Base-by-base conservation (phyloP, 495 filamentous ascomycete genomes). In the Podospora didyma region DNA sequence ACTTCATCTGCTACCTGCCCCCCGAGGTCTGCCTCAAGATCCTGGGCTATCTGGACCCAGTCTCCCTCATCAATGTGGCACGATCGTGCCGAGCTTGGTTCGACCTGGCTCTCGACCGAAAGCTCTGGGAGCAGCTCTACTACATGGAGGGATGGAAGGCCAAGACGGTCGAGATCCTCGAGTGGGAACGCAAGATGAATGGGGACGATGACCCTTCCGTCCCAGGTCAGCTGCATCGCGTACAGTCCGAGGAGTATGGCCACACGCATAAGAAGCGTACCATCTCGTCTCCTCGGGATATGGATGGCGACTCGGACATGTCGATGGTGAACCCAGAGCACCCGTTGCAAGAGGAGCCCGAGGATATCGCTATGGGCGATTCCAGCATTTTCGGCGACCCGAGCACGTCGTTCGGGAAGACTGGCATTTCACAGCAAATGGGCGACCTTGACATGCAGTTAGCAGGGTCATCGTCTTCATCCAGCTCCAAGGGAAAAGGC, bases 21-120 rank as follows among this genome's bases (percentile, higher is more conserved):
- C 83, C 89, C 1, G 94, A 98, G 67, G 83, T 97, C 54, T 92
- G 88, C 49, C 85, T 91, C 52, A 86, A 94, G 62, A 86, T 97
- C 16, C 86, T 97, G 41, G 88, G 87, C 28, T 96, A 89, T 65
- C 83, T 98, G 28, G 86, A 90, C 39, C 84, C 89, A 1, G 67
- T 81, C 14, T 88, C 88, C 7, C 79, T 98, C 41, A 74, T 97
- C 53, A 84, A 82, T 54, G 88, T 91, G 7, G 89, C 90, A 7
- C 78, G 84, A 31, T 82, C 87, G 4, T 97, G 92, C 16, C 83
- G 87, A 34, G 76, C 83, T 56, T 97, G 95, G 94, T 84, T 92
- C 49, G 77, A 78, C 22, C 79, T 92, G 11, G 87, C 92, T n/a
- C 65, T 88, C 39, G 93, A 97, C 65, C 82, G 88, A 34, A 86